Evolutionary conservation across 306 rosid genomes (phyloP), one percentile per base, ranked within the genome.

Genomic region (Vigna reflexopilosa): DNA sequence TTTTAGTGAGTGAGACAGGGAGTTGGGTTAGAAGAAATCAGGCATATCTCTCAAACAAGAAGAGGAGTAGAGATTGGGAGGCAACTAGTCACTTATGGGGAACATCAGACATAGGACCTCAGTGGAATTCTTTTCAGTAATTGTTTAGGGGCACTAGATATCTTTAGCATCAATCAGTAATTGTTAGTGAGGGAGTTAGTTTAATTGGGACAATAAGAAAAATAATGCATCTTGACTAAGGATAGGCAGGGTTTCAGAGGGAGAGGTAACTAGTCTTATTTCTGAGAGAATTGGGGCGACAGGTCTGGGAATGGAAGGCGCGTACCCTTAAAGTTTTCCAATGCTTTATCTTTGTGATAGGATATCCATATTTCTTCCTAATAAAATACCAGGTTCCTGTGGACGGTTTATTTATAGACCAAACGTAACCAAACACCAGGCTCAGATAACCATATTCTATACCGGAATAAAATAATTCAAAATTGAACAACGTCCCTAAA

Each of bases 21-120:
- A 66, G 20, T 67, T 67, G 17, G 72, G 14, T 36, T 12, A 67
- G 19, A 44, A 67, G 72, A 42, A 67, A 67, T 44, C 32, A 67
- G 11, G 50, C 10, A 66, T 20, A 19, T 67, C 3, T 11, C 52
- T 28, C 2, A 19, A 9, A 66, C 2, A 66, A 17, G n/a, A 65
- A 34, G 28, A 3, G 30, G 51, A 10, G 30, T 19, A 19, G 34
- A 63, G 48, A 61, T 5, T 48, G 70, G 19, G 17, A 42, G 71
- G 54, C 44, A 42, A 30, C 36, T 44, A 11, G 28, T 10, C 2
- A 3, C 45, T 40, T 40, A 9, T 10, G 36, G 17, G 66, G 40
- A 59, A 59, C 66, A 26, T 59, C 65, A 26, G 64, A 5, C 19
- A 59, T 9, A 24, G 40, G 19, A 26, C 40, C 10, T 11, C 28